These are phyloP conservation scores for Moesziomyces globuligerus DNA, from an alignment of 1,284 basidiomycete species.

Conservation along the genomic window DNA sequence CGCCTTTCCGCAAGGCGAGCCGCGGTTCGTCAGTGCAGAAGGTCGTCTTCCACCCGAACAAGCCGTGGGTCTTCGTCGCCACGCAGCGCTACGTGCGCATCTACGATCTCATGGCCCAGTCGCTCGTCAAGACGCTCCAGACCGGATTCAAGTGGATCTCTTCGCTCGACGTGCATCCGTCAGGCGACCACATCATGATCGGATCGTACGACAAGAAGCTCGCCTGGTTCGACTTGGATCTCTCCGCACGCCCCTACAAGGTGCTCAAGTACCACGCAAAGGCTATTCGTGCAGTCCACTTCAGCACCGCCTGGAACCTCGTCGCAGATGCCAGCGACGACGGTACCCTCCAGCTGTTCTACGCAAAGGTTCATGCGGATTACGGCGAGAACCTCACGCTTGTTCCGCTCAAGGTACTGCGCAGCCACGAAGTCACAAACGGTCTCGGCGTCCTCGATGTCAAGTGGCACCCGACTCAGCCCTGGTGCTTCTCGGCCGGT, in stretches of 20 bases:
- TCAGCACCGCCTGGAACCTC: conserved; percentile 83
- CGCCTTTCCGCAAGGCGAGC: conserved; percentile 89
- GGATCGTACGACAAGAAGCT: conserved; percentile 97
- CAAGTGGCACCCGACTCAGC: conserved; percentile 86
- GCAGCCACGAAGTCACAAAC: conserved; percentile 84
- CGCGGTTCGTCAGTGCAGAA: conserved; percentile 86
- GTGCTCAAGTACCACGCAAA: conserved; percentile 93
- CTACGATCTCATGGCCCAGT: conserved; percentile 94
- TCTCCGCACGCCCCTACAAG: conserved; percentile 95
- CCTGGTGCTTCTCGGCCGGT: conserved; percentile 92
- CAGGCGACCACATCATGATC: conserved; percentile 87
- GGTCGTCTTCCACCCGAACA: conserved; percentile 91
- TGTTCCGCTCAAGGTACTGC: conserved; percentile 94
- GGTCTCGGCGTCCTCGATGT: conserved; percentile 90
- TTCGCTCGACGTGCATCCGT: conserved; percentile 91
- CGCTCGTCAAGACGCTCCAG: conserved; percentile 87
- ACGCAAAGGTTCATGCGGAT: conserved; percentile 81
- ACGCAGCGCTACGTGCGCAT: conserved; percentile 96
- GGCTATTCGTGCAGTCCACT: conserved; percentile 88
- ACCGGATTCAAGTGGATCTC: conserved; percentile 98
- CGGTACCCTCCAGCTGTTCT: conserved; percentile 96
- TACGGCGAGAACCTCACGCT: conserved; percentile 95
- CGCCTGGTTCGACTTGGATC: conserved; percentile 98
- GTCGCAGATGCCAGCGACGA: conserved; percentile 97
- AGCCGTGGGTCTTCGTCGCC: conserved; percentile 97